Evolutionary conservation across 768 basidiomycete species (phyloP), one percentile per base, ranked within the genome.

Genomic region (Atractiella rhizophila): DNA sequence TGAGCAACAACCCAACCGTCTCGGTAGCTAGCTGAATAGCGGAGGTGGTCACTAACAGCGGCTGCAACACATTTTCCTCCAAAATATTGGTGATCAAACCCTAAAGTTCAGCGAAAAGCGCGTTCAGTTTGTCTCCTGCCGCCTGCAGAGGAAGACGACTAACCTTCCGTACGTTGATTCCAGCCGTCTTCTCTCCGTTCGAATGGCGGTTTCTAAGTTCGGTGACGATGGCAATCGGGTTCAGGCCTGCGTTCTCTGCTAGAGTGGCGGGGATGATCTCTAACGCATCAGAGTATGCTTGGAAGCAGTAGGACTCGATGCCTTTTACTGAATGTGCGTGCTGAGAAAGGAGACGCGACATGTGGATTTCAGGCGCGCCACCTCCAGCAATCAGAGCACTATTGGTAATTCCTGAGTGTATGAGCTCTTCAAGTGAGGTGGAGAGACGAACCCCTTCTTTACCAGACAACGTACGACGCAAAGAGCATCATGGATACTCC

Each of bases 221-320:
- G 21, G 91, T 98, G 40, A 98, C 86, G 56, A 98, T 96, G 6
- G 82, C 75, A 49, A 98, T 94, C 5, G 91, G 83, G 61, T 96
- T 91, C 43, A 98, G 66, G 31, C 91, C 91, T 18, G 91, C 91
- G 57, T 98, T 98, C 63, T 98, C 91, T 20, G 91, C 91, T 18
- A 98, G 66, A 0, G 91, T 98, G 2, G 76, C 88, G 4, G 91
- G 91, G 47, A 98, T 96, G 47, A 96, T 79, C 59, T 96, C 91
- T 36, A 98, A 68, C 1, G 91, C 85, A 54, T 96, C 88, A 23
- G 91, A 86, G 55, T 83, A 98, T 4, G 85, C 86, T 53, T 91
- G 81, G 73, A 94, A 91, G 60, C 91, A 96, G 60, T 94, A 96
- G 8, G 88, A 81, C 59, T 96, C 86, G 76, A 94, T 94, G 36